Evolutionary conservation across 1,284 basidiomycete species (phyloP).

Genomic region (Dichomitus squalens): DNA sequence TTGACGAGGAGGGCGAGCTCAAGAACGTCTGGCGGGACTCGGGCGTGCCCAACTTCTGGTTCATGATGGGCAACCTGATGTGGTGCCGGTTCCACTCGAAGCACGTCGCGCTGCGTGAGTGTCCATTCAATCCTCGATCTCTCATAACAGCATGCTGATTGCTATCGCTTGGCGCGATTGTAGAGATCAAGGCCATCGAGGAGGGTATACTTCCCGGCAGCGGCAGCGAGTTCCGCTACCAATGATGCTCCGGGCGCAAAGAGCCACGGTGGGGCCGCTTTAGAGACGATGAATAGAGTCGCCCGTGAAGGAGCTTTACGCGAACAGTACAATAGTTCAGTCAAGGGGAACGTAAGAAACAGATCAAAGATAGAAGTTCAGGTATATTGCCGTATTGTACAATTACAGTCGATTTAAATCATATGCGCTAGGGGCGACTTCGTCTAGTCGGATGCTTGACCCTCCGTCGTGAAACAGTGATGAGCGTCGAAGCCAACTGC

Average conservation of each 20-base stretch:
- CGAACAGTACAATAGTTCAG: too few relatives aligned
- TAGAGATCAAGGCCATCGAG: constrained; percentile 21
- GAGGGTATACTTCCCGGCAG: constrained; percentile 2
- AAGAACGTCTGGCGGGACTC: constrained; percentile 30
- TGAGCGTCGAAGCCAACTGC: too few relatives aligned
- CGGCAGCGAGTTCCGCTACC: constrained; percentile 3
- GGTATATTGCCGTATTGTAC: background rate
- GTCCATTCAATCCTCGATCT: background rate
- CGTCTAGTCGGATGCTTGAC: too few relatives aligned
- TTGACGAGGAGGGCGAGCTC: constrained; percentile 29
- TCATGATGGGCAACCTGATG: constrained; percentile 38
- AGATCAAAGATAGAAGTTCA: background rate
- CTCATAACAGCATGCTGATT: background rate
- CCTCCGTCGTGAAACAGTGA: too few relatives aligned
- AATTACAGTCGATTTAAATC: background rate
- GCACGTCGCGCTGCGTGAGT: constrained; percentile 42
- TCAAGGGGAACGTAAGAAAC: too few relatives aligned
- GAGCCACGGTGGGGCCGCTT: too few relatives aligned
- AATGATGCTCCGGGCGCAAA: background rate
- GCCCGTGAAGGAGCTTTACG: too few relatives aligned
- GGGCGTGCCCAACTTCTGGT: constrained; percentile 32
- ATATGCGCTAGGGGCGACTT: too few relatives aligned
- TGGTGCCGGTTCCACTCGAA: constrained; percentile 42
- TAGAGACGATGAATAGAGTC: too few relatives aligned
- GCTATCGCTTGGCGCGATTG: too few relatives aligned